Conservation (phyloP, 345 rosid genomes). For the Euclidium syriacum region DNA sequence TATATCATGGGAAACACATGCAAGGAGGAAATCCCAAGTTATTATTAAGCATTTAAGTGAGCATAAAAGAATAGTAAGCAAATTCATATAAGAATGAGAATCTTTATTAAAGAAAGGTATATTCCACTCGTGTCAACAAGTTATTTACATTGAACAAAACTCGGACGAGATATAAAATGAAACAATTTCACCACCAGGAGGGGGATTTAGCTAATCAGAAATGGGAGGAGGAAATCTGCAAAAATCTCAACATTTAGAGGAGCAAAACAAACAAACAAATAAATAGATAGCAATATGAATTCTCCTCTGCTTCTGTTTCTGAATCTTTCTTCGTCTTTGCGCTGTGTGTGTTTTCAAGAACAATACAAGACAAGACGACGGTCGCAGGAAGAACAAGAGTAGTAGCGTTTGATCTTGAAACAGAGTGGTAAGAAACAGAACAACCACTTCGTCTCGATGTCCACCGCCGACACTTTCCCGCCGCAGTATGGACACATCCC, state of each 20-base stretch:
- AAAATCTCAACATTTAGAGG: constrained; percentile 13
- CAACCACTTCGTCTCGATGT: constrained; percentile 64
- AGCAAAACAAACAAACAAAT: constrained; percentile 1
- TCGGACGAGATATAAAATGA: background rate
- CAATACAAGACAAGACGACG: constrained; percentile 43
- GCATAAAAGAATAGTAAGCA: background rate
- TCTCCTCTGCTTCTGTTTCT: background rate
- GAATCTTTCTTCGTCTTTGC: background rate
- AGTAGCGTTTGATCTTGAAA: constrained; percentile 56
- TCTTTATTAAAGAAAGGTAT: background rate
- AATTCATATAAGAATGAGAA: background rate
- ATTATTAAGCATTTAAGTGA: background rate
- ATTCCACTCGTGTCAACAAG: background rate
- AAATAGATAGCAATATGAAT: background rate
- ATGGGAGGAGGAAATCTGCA: constrained; percentile 1
- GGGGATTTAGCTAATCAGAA: background rate
- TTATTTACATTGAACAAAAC: constrained; percentile 7
- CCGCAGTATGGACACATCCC: constrained; percentile 82
- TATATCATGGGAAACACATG: no score
- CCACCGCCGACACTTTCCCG: constrained; percentile 66
- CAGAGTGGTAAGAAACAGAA: constrained; percentile 76
- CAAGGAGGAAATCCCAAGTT: background rate
- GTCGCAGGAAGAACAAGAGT: constrained; percentile 53
- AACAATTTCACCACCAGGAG: constrained; percentile 14
- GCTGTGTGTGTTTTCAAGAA: constrained; percentile 4